Conservation (phyloP, 495 filamentous ascomycete genomes). For the Aspergillus mulundensis region DNA sequence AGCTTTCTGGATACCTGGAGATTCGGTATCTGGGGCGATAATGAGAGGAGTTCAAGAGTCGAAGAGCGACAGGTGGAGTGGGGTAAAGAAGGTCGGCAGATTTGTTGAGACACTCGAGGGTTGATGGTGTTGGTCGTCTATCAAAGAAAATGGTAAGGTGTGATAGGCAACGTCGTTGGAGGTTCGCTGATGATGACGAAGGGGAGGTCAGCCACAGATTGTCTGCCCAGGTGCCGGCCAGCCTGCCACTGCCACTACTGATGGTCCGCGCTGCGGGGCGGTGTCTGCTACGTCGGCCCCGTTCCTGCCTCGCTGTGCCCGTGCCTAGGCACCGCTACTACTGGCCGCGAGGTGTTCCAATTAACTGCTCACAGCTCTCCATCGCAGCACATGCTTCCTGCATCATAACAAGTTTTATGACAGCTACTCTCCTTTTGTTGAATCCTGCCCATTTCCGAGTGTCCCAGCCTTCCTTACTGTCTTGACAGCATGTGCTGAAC, state of each 20-base stretch:
- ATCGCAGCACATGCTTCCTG: slow-evolving; percentile 16
- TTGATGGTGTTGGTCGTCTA: slow-evolving; percentile 15
- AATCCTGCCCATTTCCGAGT: neutral
- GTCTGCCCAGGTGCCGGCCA: neutral
- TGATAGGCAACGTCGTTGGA: slow-evolving; percentile 1
- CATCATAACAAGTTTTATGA: neutral
- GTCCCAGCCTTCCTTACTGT: neutral
- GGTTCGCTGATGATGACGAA: slow-evolving; percentile 25
- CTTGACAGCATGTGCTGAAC: slow-evolving; percentile 25
- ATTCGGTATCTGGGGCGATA: slow-evolving; percentile 3
- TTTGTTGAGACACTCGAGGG: slow-evolving; percentile 19
- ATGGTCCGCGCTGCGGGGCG: slow-evolving; percentile 17
- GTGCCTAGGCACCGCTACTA: slow-evolving; percentile 3
- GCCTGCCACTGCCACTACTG: slow-evolving; percentile 15
- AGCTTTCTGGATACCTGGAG: neutral
- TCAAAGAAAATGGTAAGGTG: neutral
- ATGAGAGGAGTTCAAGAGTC: neutral
- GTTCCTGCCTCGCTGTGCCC: slow-evolving; percentile 4
- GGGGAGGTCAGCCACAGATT: slow-evolving; percentile 24
- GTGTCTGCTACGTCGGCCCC: slow-evolving; percentile 14
- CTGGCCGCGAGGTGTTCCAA: slow-evolving; percentile 1
- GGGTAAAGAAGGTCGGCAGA: neutral
- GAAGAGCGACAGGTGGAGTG: neutral
- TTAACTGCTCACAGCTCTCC: neutral
- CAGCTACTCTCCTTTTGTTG: neutral